Base-by-base conservation (phyloP, 1,284 basidiomycete species). In the Trichosporon coremiiforme region DNA sequence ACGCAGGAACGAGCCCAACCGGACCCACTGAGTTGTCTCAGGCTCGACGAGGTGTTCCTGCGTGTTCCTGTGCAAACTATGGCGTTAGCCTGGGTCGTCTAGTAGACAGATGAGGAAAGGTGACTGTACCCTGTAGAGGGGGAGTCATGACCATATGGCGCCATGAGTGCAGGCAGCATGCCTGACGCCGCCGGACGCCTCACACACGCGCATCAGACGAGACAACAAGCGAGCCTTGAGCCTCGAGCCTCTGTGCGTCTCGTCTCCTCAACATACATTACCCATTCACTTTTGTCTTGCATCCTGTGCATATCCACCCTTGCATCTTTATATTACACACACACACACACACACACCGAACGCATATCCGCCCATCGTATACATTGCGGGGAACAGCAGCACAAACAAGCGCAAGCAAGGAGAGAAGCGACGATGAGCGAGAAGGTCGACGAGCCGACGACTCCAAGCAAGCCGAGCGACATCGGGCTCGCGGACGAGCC, bases 11-110 rank as follows among this genome's bases (percentile, higher is more conserved):
- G 17, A n/a, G 20, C n/a, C 12, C 10, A 20, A 50, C 55, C 12
- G 29, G 33, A 62, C 57, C 57, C 57, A 62, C 57, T 62, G 17
- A 53, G 50, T 53, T 25, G 50, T 53, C 50, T 25, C 50, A 53
- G 50, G 10, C 41, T n/a, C n/a, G 41, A 15, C 8, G 17, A n/a
- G 41, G 9, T 17, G 41, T 45, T 17, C 41, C 41, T 45, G 41
- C 38, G 12, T 41, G 38, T 41, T 41, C 38, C 38, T 12, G 38
- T 25, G 25, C 25, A 25, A 25, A 25, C 25, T 15, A 41, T 15
- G 13, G 38, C 38, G 36, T 15, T n/a, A n/a, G 41, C 10, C 38
- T 41, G 38, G 38, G 38, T 41, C 38, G 38, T 41, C 38, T 12
- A 41, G 38, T 41, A 25, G 25, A 25, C 25, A 35, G 33, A 35